A percentile compares a stretch with the other conserved stretches of the same genome.
Evolutionary conservation across 768 basidiomycete genomes (phyloP).

Genomic region (Candolleomyces eurysporus): DNA sequence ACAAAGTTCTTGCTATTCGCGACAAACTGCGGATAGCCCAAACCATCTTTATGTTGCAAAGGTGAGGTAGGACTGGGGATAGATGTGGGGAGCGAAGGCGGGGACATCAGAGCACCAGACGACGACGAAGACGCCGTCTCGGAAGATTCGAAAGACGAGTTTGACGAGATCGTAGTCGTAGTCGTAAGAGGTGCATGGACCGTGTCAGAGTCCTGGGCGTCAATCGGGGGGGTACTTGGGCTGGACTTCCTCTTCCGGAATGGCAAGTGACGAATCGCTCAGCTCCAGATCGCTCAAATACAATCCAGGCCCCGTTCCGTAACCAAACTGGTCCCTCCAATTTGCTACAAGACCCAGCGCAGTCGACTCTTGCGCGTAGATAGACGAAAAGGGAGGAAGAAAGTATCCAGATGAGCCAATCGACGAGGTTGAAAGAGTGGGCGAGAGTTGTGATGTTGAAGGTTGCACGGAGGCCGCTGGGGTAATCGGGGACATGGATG

Average conservation of each 20-base stretch:
- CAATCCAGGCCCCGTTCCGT: not conserved
- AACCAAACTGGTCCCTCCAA: slow-evolving; percentile 7
- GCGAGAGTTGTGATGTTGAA: not conserved
- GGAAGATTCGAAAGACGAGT: no score
- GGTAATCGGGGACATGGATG: not conserved
- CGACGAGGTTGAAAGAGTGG: not conserved
- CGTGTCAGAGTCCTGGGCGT: no score
- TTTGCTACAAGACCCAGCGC: slow-evolving; percentile 1
- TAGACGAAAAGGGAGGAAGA: not conserved
- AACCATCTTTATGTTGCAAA: no score
- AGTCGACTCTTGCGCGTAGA: not conserved
- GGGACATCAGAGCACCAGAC: not conserved
- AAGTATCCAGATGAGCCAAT: not conserved
- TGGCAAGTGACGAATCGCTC: not conserved
- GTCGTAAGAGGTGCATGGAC: no score
- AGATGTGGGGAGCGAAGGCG: not conserved
- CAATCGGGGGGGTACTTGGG: no score
- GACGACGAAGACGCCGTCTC: not conserved
- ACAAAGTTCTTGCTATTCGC: not conserved
- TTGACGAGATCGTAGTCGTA: no score
- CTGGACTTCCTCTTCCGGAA: not conserved
- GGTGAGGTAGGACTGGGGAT: not conserved
- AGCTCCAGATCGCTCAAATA: slow-evolving; percentile 2
- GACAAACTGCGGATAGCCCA: no score
- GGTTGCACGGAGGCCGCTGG: not conserved